phyloP scores from a whole-genome alignment of 495 filamentous ascomycete species.

The Lindgomyces ingoldianus region DNA sequence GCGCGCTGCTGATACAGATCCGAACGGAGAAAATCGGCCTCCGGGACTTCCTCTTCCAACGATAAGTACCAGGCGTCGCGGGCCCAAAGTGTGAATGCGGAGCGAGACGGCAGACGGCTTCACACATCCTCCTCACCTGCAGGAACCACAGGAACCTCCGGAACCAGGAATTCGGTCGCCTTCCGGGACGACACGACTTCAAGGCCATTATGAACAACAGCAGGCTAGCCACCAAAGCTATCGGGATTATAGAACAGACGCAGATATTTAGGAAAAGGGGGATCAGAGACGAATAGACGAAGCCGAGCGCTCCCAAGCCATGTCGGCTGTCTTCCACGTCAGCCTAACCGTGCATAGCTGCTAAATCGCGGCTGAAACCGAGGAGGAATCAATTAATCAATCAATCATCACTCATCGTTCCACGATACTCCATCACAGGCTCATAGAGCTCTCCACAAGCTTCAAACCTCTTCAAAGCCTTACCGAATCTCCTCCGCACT shows the following conservation, averaged over 20 bases:
- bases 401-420: no score
- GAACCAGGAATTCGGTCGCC: slow-evolving; percentile 4
- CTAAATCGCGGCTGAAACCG: neutral
- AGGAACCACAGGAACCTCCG: slow-evolving; percentile 14
- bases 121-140: slow-evolving; percentile 9
- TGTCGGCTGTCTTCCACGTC: slow-evolving; percentile 1
- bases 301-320: slow-evolving; percentile 45
- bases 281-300: slow-evolving; percentile 48
- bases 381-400: neutral
- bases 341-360: neutral
- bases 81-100: neutral
- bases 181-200: slow-evolving; percentile 7
- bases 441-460: no score
- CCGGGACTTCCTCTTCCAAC: neutral
- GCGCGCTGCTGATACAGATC: neutral
- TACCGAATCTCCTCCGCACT: no score
- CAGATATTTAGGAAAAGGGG: slow-evolving; percentile 40
- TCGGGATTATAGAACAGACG: slow-evolving; percentile 4
- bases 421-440: no score
- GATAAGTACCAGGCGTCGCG: neutral
- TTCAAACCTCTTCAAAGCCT: no score
- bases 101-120: neutral
- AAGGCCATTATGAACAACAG: slow-evolving; percentile 4
- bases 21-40: neutral
- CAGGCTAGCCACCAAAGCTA: slow-evolving; percentile 16